These are phyloP conservation scores for Cladosporium sp. DNA, from an alignment of 2,329 filamentous ascomycete genomes.

Conservation along the genomic window DNA sequence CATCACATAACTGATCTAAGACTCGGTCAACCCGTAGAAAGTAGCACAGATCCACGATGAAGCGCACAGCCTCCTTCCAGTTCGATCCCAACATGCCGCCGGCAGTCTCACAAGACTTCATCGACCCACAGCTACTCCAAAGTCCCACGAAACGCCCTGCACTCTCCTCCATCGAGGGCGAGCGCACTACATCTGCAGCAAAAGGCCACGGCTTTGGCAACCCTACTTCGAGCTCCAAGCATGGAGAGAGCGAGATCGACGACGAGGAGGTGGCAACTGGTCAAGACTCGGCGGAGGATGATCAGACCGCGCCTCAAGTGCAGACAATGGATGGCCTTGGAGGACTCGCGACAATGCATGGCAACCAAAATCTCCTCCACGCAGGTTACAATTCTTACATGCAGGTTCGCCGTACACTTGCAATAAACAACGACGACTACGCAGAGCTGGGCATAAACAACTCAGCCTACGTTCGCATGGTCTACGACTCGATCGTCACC, in stretches of 20 bases:
- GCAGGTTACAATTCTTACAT: not conserved
- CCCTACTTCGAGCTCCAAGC: not conserved
- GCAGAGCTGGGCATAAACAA: not conserved
- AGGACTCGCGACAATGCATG: constrained; percentile 3
- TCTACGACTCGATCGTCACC: not conserved
- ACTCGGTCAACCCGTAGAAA: not conserved
- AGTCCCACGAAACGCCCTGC: not conserved
- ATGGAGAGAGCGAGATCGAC: not conserved
- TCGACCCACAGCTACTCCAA: not conserved
- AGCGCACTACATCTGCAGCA: not conserved
- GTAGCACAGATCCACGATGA: not conserved
- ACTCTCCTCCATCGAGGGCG: not conserved
- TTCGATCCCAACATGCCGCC: not conserved
- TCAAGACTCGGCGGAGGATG: not conserved
- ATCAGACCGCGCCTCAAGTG: not conserved
- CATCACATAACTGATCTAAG: not conserved
- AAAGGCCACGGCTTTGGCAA: not conserved
- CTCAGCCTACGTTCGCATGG: not conserved
- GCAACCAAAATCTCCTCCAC: not conserved
- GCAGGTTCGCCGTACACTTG: not conserved
- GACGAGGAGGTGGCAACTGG: not conserved
- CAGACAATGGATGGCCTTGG: not conserved
- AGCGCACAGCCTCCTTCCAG: not conserved
- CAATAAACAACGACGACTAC: constrained; percentile 1
- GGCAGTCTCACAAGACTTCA: not conserved